Percentiles rank a stretch among this genome's conserved stretches.
Evolutionary conservation across 2,329 filamentous ascomycete genomes (phyloP).

Genomic region (Colletotrichum sp.): DNA sequence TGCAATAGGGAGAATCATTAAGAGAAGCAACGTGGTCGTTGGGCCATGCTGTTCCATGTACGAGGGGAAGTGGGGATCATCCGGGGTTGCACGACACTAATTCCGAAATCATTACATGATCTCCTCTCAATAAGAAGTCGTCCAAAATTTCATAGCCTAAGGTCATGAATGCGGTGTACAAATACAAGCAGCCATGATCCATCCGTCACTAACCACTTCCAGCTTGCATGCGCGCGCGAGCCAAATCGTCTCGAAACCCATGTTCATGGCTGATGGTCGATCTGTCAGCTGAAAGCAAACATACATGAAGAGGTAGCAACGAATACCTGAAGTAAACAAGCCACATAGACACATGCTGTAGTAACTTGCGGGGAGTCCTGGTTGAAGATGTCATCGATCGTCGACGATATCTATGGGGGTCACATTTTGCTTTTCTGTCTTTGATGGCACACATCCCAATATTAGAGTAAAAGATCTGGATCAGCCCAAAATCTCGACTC

Average conservation of each 20-base stretch:
- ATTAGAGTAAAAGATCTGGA: neutral
- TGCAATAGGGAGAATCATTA: neutral
- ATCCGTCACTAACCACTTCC: neutral
- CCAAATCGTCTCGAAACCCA: neutral
- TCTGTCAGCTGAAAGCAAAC: neutral
- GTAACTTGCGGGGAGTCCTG: neutral
- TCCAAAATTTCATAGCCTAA: neutral
- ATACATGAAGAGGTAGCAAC: neutral
- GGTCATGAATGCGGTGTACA: neutral
- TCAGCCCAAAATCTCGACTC: neutral
- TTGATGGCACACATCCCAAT: neutral
- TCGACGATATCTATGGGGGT: neutral
- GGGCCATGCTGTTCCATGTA: slow-evolving; percentile 1
- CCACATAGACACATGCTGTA: neutral
- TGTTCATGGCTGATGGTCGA: neutral
- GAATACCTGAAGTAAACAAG: neutral
- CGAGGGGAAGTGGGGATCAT: neutral
- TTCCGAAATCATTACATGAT: slow-evolving; percentile 12
- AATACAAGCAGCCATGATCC: neutral
- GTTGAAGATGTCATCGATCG: neutral
- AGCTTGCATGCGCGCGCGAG: neutral
- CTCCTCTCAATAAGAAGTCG: neutral
- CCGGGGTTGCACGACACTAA: neutral
- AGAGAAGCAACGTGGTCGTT: neutral
- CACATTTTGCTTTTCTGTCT: neutral